Conservation (phyloP, 2,329 filamentous ascomycete species). For the Herpotrichia juniperi region DNA sequence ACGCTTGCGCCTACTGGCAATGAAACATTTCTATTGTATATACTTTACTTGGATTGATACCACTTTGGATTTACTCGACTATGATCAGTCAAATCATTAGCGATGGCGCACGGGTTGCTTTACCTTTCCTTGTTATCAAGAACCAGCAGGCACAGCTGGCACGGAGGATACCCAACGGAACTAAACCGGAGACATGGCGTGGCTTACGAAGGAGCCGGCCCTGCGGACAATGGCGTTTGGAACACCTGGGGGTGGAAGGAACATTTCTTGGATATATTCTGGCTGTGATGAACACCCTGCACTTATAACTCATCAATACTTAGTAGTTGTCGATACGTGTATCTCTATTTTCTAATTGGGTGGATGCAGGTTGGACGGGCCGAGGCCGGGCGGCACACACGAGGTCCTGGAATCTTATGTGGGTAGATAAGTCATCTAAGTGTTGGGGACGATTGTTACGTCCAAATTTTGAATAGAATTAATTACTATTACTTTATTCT, state of each 20-base stretch:
- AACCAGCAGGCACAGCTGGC: constrained; percentile 4
- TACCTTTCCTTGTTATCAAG: constrained; percentile 17
- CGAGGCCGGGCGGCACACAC: constrained; percentile 7
- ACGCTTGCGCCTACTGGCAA: not conserved
- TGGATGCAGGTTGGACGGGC: constrained; percentile 3
- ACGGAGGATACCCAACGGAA: constrained; percentile 9
- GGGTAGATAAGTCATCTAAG: constrained; percentile 17
- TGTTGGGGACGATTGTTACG: constrained; percentile 5
- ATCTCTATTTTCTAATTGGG: constrained; percentile 17
- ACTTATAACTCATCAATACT: constrained; percentile 2
- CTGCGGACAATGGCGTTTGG: constrained; percentile 7
- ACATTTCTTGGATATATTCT: not conserved
- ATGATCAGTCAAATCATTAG: constrained; percentile 37
- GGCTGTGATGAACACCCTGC: not conserved
- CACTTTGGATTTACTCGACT: constrained; percentile 21
- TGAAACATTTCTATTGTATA: constrained; percentile 5
- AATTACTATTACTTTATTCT: not conserved
- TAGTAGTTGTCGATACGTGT: constrained; percentile 4
- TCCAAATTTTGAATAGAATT: not conserved
- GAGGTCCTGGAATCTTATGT: constrained; percentile 22
- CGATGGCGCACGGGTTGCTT: constrained; percentile 39
- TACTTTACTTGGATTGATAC: constrained; percentile 2
- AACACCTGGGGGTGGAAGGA: not conserved
- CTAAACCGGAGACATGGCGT: constrained; percentile 8
- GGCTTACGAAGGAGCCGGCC: constrained; percentile 2